Evolutionary conservation across 257 asterid genomes (phyloP).

Genomic region (Lycium barbarum): DNA sequence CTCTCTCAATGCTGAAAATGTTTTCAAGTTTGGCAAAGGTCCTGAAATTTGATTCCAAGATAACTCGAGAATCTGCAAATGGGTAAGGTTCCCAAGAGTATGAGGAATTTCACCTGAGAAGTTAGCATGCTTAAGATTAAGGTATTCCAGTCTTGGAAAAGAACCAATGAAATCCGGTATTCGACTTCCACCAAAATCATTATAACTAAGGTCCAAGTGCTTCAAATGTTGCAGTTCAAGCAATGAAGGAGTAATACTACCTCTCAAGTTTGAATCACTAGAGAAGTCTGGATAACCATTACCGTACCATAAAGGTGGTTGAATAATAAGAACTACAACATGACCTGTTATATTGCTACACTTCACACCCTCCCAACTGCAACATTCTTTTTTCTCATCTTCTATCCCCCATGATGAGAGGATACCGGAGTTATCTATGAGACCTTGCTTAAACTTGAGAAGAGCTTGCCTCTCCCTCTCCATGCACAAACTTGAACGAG

Average conservation of each 20-base stretch:
- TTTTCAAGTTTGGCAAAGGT: constrained; percentile 32
- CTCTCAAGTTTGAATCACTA: background rate
- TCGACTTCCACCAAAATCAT: background rate
- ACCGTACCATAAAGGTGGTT: no score
- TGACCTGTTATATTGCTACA: constrained; percentile 33
- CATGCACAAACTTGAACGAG: constrained; percentile 9
- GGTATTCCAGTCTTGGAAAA: background rate
- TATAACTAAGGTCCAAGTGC: constrained; percentile 25
- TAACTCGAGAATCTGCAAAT: constrained; percentile 25
- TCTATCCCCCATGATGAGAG: constrained; percentile 36
- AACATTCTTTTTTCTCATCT: constrained; percentile 31
- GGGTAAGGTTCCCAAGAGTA: background rate
- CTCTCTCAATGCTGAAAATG: constrained; percentile 31
- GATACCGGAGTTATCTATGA: background rate
- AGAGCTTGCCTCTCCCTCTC: constrained; percentile 38
- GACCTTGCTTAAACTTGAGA: constrained; percentile 31
- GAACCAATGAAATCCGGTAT: constrained; percentile 29
- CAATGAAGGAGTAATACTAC: constrained; percentile 29
- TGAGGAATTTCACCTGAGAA: constrained; percentile 23
- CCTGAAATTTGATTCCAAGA: constrained; percentile 26
- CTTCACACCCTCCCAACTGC: constrained; percentile 30
- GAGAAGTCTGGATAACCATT: background rate
- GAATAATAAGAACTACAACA: constrained; percentile 24
- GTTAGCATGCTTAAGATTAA: background rate
- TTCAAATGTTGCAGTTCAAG: constrained; percentile 33